Base-by-base conservation (phyloP, 1,139 yeast genomes). In the Hyphopichia wangnamkhiaoensis region DNA sequence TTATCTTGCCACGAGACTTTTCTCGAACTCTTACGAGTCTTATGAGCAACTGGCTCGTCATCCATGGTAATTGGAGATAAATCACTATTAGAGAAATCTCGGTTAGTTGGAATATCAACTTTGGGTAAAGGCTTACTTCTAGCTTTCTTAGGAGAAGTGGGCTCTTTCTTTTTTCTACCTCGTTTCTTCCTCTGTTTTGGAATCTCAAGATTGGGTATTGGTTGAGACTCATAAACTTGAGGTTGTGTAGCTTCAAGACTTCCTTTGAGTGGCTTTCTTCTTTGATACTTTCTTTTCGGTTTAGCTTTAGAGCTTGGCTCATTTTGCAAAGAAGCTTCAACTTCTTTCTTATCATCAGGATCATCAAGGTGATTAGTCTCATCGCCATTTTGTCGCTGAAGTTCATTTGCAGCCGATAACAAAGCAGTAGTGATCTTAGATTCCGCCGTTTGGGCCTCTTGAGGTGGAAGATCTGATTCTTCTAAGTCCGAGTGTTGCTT, bases 11-110 rank as follows among this genome's bases (percentile, higher is more conserved):
- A 28, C 5, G 31, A n/a, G 32, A 21, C 9, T 19, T 24, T 17
- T 35, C 33, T 32, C 38, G 43, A 15, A 40, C 33, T 27, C 17
- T 15, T 28, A 20, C 12, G n/a, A 13, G 21, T 12, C 15, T 27
- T 26, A 15, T 25, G 20, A 9, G 31, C n/a, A 4, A 28, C 7
- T n/a, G 20, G 18, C 2, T n/a, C 21, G 4, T 34, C 25, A 5
- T 16, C 20, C 16, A 23, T 23, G 13, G 37, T 14, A 28, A 15
- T 18, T 12, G 37, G 37, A 10, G 33, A 16, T 23, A 35, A 29
- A 12, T 35, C 33, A 4, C 37, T 23, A 6, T 9, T 18, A 3
- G 37, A 35, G 9, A 35, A 23, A 8, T 29, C 27, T 15, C 37
- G 21, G 13, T 23, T 17, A 8, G 15, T 5, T 13, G 32, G 32